Base-by-base conservation (phyloP, 805 yeast species). In the Metschnikowia santaceciliae region DNA sequence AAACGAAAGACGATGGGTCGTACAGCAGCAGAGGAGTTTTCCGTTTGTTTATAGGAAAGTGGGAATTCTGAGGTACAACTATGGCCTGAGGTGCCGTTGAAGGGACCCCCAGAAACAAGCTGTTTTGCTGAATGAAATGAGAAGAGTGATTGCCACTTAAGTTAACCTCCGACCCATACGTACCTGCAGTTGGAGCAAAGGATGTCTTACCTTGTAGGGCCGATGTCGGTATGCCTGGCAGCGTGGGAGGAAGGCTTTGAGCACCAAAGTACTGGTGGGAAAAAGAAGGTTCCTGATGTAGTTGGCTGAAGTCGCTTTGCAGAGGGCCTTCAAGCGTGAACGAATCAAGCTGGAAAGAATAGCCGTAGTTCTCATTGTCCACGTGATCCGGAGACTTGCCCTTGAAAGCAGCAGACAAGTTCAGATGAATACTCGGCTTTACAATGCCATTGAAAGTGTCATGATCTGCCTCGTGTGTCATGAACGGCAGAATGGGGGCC, bases 301-400 rank as follows among this genome's bases (percentile, higher is more conserved):
- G 26, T 7, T 35, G 39, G 46, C 32, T 34, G 13, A 22, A n/a
- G 7, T 17, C 41, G 23, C 33, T 26, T 26, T 44, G 40, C n/a
- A 14, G 23, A 8, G 75, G 71, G 6, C 78, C 80, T 47, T 78
- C 83, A 51, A 74, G 71, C 0, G 80, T 80, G 51, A 77, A 61
- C 3, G 81, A 79, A 52, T 76, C 79, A 30, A 77, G 65, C 43
- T 74, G 62, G 52, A 78, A 78, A 20, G 61, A 58, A 49, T 55
- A 68, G 14, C 52, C 55, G 42, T 57, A 52, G 32, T 47, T 47
- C 22, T 32, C 35, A 10, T 42, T 47, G 48, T 26, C 48, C 14
- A 45, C 20, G 37, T 22, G 19, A 22, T 45, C 23, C 3, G 40
- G 35, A 15, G 46, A 23, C 10, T 46, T 30, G 36, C 46, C 52